Evolutionary conservation across 78 protist species (phyloP).

Genomic region (Anaeramoeba flamelloides): DNA sequence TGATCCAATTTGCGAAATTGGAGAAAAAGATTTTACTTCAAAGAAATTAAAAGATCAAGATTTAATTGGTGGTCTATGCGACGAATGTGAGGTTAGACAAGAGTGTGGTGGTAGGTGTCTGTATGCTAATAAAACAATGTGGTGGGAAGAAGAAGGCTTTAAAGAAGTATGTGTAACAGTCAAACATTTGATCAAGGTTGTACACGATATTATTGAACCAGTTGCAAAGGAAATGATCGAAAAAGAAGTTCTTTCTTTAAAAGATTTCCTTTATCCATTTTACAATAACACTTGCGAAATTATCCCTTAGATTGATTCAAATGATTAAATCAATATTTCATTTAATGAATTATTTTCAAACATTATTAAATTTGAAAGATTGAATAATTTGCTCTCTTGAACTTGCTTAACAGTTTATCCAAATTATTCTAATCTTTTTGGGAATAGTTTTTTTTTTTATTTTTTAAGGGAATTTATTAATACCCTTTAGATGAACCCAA

Average conservation of each 20-base stretch:
- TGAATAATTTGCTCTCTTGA: too few relatives aligned
- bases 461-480: too few relatives aligned
- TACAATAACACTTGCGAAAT: not conserved
- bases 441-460: too few relatives aligned
- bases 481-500: too few relatives aligned
- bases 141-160: slow-evolving; percentile 23
- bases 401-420: too few relatives aligned
- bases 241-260: not conserved
- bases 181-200: slow-evolving; percentile 8
- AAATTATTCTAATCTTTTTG: too few relatives aligned
- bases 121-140: slow-evolving; percentile 12
- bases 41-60: not conserved
- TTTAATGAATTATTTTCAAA: too few relatives aligned
- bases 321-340: too few relatives aligned
- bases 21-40: not conserved
- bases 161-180: slow-evolving; percentile 8
- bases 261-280: not conserved
- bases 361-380: too few relatives aligned
- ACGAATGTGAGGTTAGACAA: not conserved
- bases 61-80: slow-evolving; percentile 1
- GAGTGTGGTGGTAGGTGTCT: slow-evolving; percentile 18
- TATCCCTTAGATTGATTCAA: not conserved
- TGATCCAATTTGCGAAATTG: not conserved
- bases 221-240: not conserved
- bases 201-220: not conserved